Evolutionary conservation across 2,329 filamentous ascomycete genomes (phyloP), one percentile per base, ranked within the genome.

Genomic region (Myotisia sp.): DNA sequence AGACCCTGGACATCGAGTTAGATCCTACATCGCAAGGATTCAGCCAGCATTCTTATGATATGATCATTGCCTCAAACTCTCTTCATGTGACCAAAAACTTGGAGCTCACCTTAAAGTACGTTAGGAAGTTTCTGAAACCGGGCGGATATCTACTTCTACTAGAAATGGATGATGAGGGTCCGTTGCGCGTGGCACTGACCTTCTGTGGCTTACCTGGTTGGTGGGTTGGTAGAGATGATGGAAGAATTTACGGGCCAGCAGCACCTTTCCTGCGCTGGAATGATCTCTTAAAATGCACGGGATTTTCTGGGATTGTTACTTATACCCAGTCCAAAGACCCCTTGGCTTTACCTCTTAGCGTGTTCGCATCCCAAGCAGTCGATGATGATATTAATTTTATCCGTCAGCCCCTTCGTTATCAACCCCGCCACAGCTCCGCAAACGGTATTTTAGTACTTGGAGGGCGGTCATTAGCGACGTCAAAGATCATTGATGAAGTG

Each of bases 131-230:
- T 0, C 44, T 67, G 0, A 60, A 55, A 30, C 60, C 66, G 2
- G 65, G 64, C 2, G 67, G 67, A 0, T 61, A 60, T 36, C 45
- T 71, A 1, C 22, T 68, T 3, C 27, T 65, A 1, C 26, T 62
- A 1, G 66, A 71, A 37, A 37, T 59, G 1, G 56, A 47, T 1
- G 33, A 47, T 8, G 36, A 42, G 3, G 39, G 40, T 4, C 19
- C 41, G 2, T 46, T 52, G 29, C 46, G 47, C 6, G 34, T 47
- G 7, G 43, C 42, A 2, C 38, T 49, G 26, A 37, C 56, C 12
- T 44, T 60, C 12, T 53, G 51, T 13, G 42, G 41, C 0, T 38
- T 61, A 3, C 45, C 50, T 3, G 54, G 47, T 1, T 49, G 44
- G 45, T 48, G 47, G 47, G 26, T 42, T 18, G 44, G 44, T 17